phyloP scores from a whole-genome alignment of 371 early-diverging fungal genomes.

The Nematocida major region DNA sequence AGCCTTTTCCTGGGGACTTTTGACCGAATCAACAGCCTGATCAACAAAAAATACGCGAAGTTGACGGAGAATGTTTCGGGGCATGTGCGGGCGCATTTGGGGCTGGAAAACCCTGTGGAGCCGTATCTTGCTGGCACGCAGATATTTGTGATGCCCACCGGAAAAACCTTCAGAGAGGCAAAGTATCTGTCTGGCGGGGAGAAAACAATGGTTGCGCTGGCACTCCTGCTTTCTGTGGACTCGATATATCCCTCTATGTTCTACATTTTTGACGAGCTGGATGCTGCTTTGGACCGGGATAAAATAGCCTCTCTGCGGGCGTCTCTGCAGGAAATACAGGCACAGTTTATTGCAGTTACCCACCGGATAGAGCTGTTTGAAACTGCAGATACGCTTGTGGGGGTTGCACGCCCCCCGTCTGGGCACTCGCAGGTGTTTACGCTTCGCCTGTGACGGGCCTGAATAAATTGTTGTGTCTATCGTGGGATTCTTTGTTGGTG shows the following conservation, averaged over 20 bases:
- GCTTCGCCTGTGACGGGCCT: slow-evolving; percentile 3
- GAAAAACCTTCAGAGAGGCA: slow-evolving; percentile 96
- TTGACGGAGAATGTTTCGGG: slow-evolving; percentile 73
- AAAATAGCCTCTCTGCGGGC: slow-evolving; percentile 83
- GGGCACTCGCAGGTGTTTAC: slow-evolving; percentile 43
- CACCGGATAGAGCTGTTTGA: slow-evolving; percentile 86
- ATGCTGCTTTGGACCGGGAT: slow-evolving; percentile 91
- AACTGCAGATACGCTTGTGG: slow-evolving; percentile 82
- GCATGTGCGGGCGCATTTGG: slow-evolving; percentile 72
- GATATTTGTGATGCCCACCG: slow-evolving; percentile 96
- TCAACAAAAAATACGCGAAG: slow-evolving; percentile 85
- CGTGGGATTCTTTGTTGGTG: too few species aligned
- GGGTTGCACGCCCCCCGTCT: slow-evolving; percentile 71
- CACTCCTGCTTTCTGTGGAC: slow-evolving; percentile 90
- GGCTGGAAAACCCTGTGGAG: slow-evolving; percentile 80
- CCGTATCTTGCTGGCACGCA: slow-evolving; percentile 84
- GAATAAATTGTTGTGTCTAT: too few species aligned
- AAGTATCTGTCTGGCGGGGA: slow-evolving; percentile 96
- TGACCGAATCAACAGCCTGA: slow-evolving; percentile 74
- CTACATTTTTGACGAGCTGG: slow-evolving; percentile 97
- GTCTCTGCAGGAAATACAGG: slow-evolving; percentile 70
- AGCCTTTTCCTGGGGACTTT: slow-evolving; percentile 77
- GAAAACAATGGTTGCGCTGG: slow-evolving; percentile 87
- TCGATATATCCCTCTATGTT: slow-evolving; percentile 79
- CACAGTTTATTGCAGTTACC: slow-evolving; percentile 93